These are phyloP conservation scores for Hansenula sp. DNA, from an alignment of 1,139 yeast species.

Conservation along the genomic window DNA sequence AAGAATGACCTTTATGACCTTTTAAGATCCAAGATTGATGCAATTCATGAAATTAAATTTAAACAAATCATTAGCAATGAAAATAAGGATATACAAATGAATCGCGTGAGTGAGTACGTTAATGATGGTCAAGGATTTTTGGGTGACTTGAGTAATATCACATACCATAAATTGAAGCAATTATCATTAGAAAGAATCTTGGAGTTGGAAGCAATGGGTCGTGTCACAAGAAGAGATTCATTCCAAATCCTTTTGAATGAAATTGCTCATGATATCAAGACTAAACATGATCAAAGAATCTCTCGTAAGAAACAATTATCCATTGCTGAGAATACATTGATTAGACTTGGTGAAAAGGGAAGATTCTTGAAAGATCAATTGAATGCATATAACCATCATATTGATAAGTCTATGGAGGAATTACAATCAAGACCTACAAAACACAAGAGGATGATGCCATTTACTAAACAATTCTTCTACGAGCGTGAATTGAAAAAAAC, in stretches of 20 bases:
- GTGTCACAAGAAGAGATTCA: slow-evolving; percentile 60
- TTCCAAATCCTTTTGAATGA: slow-evolving; percentile 80
- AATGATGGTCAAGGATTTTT: slow-evolving; percentile 24
- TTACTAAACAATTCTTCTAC: slow-evolving; percentile 77
- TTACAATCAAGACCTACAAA: slow-evolving; percentile 51
- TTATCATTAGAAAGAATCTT: slow-evolving; percentile 71
- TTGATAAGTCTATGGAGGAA: slow-evolving; percentile 60
- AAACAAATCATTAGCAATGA: slow-evolving; percentile 51
- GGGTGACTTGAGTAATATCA: slow-evolving; percentile 26
- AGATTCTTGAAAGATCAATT: slow-evolving; percentile 56
- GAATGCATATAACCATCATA: slow-evolving; percentile 61
- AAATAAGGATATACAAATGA: slow-evolving; percentile 25
- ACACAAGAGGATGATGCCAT: slow-evolving; percentile 51
- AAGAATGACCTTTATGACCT: slow-evolving; percentile 71
- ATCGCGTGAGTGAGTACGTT: slow-evolving; percentile 24
- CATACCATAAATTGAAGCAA: slow-evolving; percentile 75
- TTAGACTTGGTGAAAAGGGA: slow-evolving; percentile 59
- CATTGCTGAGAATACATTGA: slow-evolving; percentile 55
- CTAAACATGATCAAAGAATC: slow-evolving; percentile 67
- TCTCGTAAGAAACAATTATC: slow-evolving; percentile 59
- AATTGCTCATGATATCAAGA: slow-evolving; percentile 79
- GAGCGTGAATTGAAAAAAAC: slow-evolving; percentile 63
- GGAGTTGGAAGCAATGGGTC: slow-evolving; percentile 69
- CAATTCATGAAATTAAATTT: slow-evolving; percentile 63
- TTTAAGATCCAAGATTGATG: slow-evolving; percentile 65